Conservation (phyloP, 805 yeast genomes). For the Metschnikowia gruessii region DNA sequence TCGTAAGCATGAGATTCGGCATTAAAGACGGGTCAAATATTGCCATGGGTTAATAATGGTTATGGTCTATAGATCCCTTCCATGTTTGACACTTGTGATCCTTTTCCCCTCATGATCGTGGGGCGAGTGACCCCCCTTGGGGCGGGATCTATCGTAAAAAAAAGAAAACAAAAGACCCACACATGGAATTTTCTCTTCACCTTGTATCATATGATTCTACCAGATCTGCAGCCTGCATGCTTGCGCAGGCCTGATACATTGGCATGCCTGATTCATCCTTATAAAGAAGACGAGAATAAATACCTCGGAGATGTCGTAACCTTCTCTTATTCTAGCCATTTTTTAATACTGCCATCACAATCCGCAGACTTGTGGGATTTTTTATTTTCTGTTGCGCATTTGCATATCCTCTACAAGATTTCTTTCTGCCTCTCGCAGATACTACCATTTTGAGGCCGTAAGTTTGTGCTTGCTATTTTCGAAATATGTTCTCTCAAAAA, state of each 20-base stretch:
- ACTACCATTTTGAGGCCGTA: background rate
- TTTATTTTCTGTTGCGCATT: too few relatives aligned
- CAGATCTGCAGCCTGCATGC: slow-evolving; percentile 9
- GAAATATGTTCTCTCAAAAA: slow-evolving; percentile 10
- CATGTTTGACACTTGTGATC: background rate
- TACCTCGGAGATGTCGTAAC: slow-evolving; percentile 9
- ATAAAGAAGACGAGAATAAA: slow-evolving; percentile 5
- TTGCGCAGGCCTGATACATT: slow-evolving; percentile 8
- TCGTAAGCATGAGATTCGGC: background rate
- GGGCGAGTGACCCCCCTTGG: slow-evolving; percentile 2
- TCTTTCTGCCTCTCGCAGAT: background rate
- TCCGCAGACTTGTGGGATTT: background rate
- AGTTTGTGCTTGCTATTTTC: background rate
- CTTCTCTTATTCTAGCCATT: slow-evolving; percentile 1
- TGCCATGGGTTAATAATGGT: background rate
- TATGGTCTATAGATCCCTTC: background rate
- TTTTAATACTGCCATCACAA: background rate
- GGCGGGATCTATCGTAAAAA: slow-evolving; percentile 5
- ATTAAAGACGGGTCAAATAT: background rate
- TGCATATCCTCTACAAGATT: background rate
- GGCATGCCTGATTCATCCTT: slow-evolving; percentile 9
- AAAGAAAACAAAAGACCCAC: slow-evolving; percentile 11
- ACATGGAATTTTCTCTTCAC: slow-evolving; percentile 3
- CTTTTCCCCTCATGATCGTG: slow-evolving; percentile 2
- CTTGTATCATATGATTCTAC: slow-evolving; percentile 11